Percentiles rank a stretch among this genome's conserved stretches.
phyloP scores from a whole-genome alignment of 345 rosid genomes.

The Lepidium sativum region DNA sequence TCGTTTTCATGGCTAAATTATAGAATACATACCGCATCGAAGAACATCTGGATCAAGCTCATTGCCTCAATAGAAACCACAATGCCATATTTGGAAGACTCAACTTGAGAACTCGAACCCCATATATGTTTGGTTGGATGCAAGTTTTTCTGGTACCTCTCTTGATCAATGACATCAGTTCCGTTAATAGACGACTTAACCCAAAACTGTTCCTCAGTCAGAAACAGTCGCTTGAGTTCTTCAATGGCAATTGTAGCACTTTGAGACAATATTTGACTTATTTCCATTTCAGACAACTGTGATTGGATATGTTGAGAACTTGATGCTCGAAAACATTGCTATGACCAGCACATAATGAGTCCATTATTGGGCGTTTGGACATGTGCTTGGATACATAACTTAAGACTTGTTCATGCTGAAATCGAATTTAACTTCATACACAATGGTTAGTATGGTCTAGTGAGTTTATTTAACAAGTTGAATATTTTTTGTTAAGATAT shows the following conservation, averaged over 20 bases:
- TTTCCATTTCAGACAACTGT: conserved; percentile 30
- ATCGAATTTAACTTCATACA: not conserved
- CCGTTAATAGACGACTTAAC: conserved; percentile 28
- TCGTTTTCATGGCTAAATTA: not conserved
- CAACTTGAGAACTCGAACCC: conserved; percentile 33
- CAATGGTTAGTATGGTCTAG: not conserved
- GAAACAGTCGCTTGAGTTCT: conserved; percentile 42
- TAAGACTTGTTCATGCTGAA: conserved; percentile 39
- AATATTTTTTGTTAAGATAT: not conserved
- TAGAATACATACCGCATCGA: conserved; percentile 42
- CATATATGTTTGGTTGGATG: conserved; percentile 23
- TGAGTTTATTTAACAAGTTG: not conserved
- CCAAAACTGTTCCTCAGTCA: conserved; percentile 49
- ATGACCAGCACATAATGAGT: not conserved
- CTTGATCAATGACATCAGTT: conserved; percentile 30
- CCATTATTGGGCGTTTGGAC: conserved; percentile 27
- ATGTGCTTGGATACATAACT: conserved; percentile 30
- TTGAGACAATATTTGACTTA: conserved; percentile 24
- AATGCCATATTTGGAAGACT: conserved; percentile 49
- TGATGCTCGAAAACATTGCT: not conserved
- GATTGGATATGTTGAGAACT: not conserved
- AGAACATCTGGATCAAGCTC: conserved; percentile 35
- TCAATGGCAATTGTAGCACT: conserved; percentile 42
- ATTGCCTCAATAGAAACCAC: conserved; percentile 36
- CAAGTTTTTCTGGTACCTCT: conserved; percentile 35